Base-by-base conservation (phyloP, 2,329 filamentous ascomycete genomes). In the Cercospora sp. region DNA sequence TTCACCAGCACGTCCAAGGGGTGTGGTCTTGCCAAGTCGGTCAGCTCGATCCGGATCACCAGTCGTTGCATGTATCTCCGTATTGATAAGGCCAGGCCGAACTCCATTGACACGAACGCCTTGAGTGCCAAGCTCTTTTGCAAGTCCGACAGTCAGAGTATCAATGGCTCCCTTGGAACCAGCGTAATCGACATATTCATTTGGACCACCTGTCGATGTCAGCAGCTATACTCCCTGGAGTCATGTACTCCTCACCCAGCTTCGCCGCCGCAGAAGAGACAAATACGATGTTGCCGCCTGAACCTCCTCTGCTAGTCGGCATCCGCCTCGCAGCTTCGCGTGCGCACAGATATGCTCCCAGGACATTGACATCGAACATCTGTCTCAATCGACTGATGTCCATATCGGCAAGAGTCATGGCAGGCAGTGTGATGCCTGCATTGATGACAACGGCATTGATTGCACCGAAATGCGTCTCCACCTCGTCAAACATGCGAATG, bases 151-250 rank as follows among this genome's bases (percentile, higher is more conserved):
- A 10, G 73, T 73, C 8, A 76, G 66, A 5, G 71, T 73, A 55
- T 76, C 74, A 20, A 75, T 72, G 9, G 73, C 74, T 31, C 73
- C 74, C 59, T 76, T 76, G 13, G 71, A 74, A 2, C 73, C 74
- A 23, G 74, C 74, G 53, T 76, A 76, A 57, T 76, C 74, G 8
- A 75, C 73, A 40, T 70, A 75, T 40, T 75, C 73, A 45, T 73
- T 57, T 13, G 61, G 61, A 4, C 45, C 61, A 9, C 61, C 61
- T 63, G 30, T n/a, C 3, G 3, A 26, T 16, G 30, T 63, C 61
- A 63, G 61, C 61, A n/a, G 18, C 18, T 20, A 28, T n/a, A 53
- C 18, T 36, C 3, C 5, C 20, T 7, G 8, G 20, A 36, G 28
- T 36, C 26, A 28, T 4, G 26, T 30, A 16, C 70, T 48, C 68